Evolutionary conservation across 805 yeast genomes (phyloP).

Genomic region (Cyberlindnera lachancei): DNA sequence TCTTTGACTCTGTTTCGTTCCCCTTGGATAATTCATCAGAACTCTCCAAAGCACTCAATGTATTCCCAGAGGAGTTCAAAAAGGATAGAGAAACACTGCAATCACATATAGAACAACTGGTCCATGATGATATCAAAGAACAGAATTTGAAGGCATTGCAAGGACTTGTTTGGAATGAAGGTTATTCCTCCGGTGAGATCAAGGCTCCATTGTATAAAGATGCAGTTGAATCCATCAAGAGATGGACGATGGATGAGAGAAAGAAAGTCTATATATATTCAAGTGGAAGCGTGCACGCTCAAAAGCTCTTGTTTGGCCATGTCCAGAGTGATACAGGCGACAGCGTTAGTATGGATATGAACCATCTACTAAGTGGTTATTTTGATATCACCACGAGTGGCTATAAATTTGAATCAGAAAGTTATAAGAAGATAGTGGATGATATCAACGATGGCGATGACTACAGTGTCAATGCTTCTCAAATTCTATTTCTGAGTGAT

Average conservation of each 20-base stretch:
- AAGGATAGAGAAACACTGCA: conserved; percentile 27
- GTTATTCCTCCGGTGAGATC: conserved; percentile 71
- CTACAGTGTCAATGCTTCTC: conserved; percentile 20
- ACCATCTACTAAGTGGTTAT: conserved; percentile 50
- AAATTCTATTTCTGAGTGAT: conserved; percentile 69
- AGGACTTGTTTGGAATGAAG: conserved; percentile 75
- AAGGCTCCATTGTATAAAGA: conserved; percentile 73
- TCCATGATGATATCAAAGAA: conserved; percentile 65
- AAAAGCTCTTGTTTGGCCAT: conserved; percentile 64
- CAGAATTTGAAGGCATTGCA: conserved; percentile 71
- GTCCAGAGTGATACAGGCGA: conserved; percentile 39
- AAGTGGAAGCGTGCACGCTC: conserved; percentile 86
- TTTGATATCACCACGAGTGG: conserved; percentile 86
- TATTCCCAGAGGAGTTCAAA: conserved; percentile 17
- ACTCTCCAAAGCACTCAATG: conserved; percentile 10
- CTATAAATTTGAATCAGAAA: conserved; percentile 45
- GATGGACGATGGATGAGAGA: conserved; percentile 30
- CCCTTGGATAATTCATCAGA: conserved; percentile 24
- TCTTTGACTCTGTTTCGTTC: conserved; percentile 25
- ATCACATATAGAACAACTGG: conserved; percentile 48
- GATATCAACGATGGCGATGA: too few relatives aligned
- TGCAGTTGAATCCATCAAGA: conserved; percentile 50
- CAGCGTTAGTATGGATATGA: conserved; percentile 45
- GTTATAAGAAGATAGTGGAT: conserved; percentile 51
- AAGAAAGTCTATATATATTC: conserved; percentile 65